Percentiles rank a stretch among this genome's conserved stretches.
Evolutionary conservation across 139 green algal species (phyloP).

Genomic region (Ettlia oleoabundans): DNA sequence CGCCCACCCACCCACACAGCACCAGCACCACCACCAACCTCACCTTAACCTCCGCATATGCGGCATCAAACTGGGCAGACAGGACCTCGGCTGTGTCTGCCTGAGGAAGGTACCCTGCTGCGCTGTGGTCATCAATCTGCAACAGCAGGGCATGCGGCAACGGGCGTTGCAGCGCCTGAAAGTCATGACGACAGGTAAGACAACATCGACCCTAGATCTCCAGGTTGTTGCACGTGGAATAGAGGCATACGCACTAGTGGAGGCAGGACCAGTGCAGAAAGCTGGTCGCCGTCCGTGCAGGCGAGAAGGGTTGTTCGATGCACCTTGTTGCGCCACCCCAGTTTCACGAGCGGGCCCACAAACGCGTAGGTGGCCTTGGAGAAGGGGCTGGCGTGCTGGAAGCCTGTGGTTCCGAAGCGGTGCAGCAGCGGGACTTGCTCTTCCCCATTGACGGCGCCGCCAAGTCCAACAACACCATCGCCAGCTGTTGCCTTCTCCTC

Average conservation of each 20-base stretch:
- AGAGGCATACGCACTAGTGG: too few species aligned
- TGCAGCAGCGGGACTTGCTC: neutral
- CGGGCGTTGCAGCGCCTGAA: neutral
- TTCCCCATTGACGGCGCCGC: neutral
- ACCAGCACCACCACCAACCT: neutral
- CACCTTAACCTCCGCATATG: constrained; percentile 50
- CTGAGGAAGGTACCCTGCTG: constrained; percentile 17
- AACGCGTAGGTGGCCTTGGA: constrained; percentile 58
- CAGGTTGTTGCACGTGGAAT: too few species aligned
- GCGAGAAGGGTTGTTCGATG: neutral
- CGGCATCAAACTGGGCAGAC: constrained; percentile 53
- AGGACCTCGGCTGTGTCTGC: constrained; percentile 43
- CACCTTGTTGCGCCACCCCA: constrained; percentile 27
- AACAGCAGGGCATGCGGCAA: neutral
- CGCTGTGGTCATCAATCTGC: constrained; percentile 43
- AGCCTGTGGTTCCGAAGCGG: constrained; percentile 26
- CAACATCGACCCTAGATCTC: too few species aligned
- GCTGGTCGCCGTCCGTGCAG: constrained; percentile 27
- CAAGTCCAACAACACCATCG: neutral
- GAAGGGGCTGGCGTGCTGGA: constrained; percentile 7
- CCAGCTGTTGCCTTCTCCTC: neutral
- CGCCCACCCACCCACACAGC: neutral
- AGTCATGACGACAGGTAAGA: neutral
- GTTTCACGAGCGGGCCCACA: constrained; percentile 54
- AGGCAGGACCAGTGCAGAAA: constrained; percentile 31